A percentile compares a stretch with the other conserved stretches of the same genome.
Evolutionary conservation across 495 filamentous ascomycete genomes (phyloP).

Genomic region (Penicillium roqueforti): DNA sequence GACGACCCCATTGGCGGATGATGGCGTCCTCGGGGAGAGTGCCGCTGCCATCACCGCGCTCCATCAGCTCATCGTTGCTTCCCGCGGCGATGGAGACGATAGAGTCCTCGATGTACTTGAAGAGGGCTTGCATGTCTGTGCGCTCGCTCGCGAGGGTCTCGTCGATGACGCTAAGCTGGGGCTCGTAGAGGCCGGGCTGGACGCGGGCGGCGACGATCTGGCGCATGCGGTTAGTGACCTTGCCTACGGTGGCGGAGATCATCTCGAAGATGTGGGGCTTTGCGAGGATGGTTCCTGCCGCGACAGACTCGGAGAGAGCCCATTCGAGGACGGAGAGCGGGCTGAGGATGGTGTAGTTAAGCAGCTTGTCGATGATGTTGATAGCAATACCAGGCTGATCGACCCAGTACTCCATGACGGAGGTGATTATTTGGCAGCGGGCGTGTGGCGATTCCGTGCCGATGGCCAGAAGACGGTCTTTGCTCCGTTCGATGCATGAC

Average conservation of each 20-base stretch:
- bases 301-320: conserved; percentile 64
- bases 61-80: conserved; percentile 66
- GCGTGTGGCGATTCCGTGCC: conserved; percentile 68
- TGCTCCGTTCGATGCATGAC: conserved; percentile 92
- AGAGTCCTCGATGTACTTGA: conserved; percentile 75
- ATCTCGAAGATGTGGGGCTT: conserved; percentile 81
- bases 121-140: conserved; percentile 69
- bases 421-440: conserved; percentile 80
- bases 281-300: conserved; percentile 64
- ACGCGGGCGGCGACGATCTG: conserved; percentile 67
- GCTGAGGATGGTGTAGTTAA: conserved; percentile 93
- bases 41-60: conserved; percentile 44
- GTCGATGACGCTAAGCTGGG: conserved; percentile 60
- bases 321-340: conserved; percentile 82
- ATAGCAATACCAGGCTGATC: conserved; percentile 91
- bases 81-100: conserved; percentile 68
- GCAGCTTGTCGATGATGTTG: conserved; percentile 90
- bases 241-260: conserved; percentile 78
- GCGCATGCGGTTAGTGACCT: conserved; percentile 85
- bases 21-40: conserved; percentile 52
- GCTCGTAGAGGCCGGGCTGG: conserved; percentile 50
- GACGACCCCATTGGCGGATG: conserved; percentile 73
- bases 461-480: conserved; percentile 79
- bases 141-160: conserved; percentile 63
- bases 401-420: conserved; percentile 89